phyloP scores from a whole-genome alignment of 2,329 filamentous ascomycete species.

The Paecilomyces variotii region DNA sequence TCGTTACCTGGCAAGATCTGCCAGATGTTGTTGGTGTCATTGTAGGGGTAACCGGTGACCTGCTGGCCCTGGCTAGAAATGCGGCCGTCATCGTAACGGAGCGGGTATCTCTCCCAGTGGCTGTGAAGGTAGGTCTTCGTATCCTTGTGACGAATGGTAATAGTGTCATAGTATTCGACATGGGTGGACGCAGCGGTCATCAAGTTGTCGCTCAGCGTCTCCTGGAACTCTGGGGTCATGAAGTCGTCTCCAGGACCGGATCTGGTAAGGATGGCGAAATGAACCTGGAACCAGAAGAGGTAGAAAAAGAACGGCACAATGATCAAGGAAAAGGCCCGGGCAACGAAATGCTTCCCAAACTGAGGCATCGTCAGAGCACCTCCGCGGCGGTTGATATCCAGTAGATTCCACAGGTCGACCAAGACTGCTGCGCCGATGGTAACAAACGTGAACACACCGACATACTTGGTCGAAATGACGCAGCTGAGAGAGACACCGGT shows the following conservation, averaged over 20 bases:
- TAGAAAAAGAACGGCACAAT: slow-evolving; percentile 94
- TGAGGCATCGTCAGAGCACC: slow-evolving; percentile 71
- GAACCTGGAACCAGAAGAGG: slow-evolving; percentile 99
- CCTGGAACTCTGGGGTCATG: slow-evolving; percentile 97
- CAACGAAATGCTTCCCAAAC: slow-evolving; percentile 84
- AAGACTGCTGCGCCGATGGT: slow-evolving; percentile 89
- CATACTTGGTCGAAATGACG: slow-evolving; percentile 97
- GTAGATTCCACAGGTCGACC: slow-evolving; percentile 90
- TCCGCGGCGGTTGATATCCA: slow-evolving; percentile 77
- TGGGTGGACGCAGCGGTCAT: slow-evolving; percentile 81
- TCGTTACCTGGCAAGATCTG: slow-evolving; percentile 66
- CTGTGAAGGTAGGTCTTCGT: slow-evolving; percentile 95
- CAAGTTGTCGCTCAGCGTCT: slow-evolving; percentile 87
- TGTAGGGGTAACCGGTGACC: slow-evolving; percentile 94
- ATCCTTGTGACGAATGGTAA: slow-evolving; percentile 90
- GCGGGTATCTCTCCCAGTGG: slow-evolving; percentile 78
- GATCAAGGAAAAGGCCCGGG: slow-evolving; percentile 78
- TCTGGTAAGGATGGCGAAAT: slow-evolving; percentile 79
- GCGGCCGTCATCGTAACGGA: slow-evolving; percentile 93
- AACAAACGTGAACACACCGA: slow-evolving; percentile 92
- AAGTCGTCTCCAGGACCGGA: slow-evolving; percentile 97
- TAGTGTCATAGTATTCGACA: slow-evolving; percentile 82
- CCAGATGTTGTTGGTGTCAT: slow-evolving; percentile 99
- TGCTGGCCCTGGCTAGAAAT: slow-evolving; percentile 97
- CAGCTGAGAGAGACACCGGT: slow-evolving; percentile 93